A percentile compares a stretch with the other conserved stretches of the same genome.
Conservation (phyloP, 257 asterid species). For the Sherardia arvensis region DNA sequence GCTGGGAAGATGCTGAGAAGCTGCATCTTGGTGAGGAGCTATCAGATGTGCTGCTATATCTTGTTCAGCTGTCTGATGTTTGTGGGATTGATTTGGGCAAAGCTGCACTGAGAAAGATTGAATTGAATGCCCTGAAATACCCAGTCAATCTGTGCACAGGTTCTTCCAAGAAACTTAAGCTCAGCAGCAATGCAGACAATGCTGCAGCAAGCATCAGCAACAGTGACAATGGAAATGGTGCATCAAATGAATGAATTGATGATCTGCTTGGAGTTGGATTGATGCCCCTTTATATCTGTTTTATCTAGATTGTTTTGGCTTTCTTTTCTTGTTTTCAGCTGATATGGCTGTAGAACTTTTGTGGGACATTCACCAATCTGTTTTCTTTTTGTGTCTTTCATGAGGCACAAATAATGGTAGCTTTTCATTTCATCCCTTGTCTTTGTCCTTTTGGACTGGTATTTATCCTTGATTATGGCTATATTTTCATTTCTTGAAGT, state of each 20-base stretch:
- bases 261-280: slow-evolving; percentile 15
- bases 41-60: slow-evolving; percentile 56
- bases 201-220: slow-evolving; percentile 10
- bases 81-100: slow-evolving; percentile 55
- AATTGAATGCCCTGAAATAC: slow-evolving; percentile 48
- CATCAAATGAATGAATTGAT: slow-evolving; percentile 7
- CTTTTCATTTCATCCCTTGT: neutral
- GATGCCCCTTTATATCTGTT: neutral
- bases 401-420: neutral
- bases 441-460: neutral
- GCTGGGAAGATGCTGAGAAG: slow-evolving; percentile 53
- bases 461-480: too few relatives aligned
- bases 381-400: neutral
- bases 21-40: slow-evolving; percentile 56
- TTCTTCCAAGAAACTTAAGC: slow-evolving; percentile 23
- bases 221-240: slow-evolving; percentile 14
- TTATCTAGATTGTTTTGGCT: neutral
- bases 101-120: slow-evolving; percentile 51
- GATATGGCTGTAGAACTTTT: slow-evolving; percentile 2
- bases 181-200: slow-evolving; percentile 4
- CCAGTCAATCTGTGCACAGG: slow-evolving; percentile 38
- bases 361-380: neutral
- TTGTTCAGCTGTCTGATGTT: slow-evolving; percentile 43
- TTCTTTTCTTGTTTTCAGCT: neutral
- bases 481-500: too few relatives aligned